Base-by-base conservation (phyloP, 371 early-diverging fungal species). In the Mucor plumbeus region DNA sequence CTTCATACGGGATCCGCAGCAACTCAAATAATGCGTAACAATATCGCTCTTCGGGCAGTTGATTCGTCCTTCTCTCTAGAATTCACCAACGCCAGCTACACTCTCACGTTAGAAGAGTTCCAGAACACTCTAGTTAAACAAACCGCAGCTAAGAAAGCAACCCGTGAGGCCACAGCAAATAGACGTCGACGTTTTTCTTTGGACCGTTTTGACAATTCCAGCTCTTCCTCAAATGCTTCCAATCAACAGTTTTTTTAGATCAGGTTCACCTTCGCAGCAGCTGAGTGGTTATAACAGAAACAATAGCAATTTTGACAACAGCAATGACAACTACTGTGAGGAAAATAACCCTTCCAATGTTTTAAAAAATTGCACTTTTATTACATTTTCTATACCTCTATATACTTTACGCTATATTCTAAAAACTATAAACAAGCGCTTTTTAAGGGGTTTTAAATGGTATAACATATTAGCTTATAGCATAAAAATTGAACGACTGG, bases 21-120 rank as follows among this genome's bases (percentile, higher is more conserved):
- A 13, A 74, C 43, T 6, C 31, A 35, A 0, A 26, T 14, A n/a
- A 31, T 14, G 0, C 47, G 70, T 3, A 64, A 68, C 19, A 61
- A 70, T 15, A 41, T 74, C 0, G 68, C 71, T 2, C 31, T 70
- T 1, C 63, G 67, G 0, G 64, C 71, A 0, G 31, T 63, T 15
- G 35, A 65, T 11, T 69, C 67, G 35, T 43, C 63, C 19, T 50
- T 57, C 13, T 10, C 40, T 5, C n/a, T 65, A 9, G 40, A 58
- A 40, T 4, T 14, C 8, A 3, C 4, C 5, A 38, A 41, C 13
- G 40, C 17, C 5, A 33, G 4, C 26, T 65, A 54, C 35, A 66
- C 61, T 10, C 31, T 60, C 4, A 55, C 53, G 34, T 15, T 55
- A 1, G 10, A 35, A 6, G 67, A 60, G 11, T 60, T 53, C 4